phyloP scores from a whole-genome alignment of 306 rosid species.

The Arachis stenosperma region DNA sequence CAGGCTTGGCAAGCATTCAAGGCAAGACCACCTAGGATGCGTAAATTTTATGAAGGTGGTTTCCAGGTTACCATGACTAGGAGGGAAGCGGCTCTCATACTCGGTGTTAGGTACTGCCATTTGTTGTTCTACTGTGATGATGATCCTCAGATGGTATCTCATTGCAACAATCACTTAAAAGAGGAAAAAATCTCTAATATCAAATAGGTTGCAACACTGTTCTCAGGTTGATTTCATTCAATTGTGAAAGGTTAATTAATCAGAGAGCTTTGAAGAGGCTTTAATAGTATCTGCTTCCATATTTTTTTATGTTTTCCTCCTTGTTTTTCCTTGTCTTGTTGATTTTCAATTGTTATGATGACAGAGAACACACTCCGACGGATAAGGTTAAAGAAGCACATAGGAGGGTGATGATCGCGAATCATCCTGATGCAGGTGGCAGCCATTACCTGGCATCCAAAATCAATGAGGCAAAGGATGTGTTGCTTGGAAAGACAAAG shows the following conservation, averaged over 20 bases:
- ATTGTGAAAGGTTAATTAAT: too few species aligned
- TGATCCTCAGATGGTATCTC: background rate
- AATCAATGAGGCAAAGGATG: slow-evolving; percentile 87
- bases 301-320: too few species aligned
- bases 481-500: slow-evolving; percentile 67
- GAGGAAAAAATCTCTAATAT: background rate
- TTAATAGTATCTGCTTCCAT: too few species aligned
- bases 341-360: background rate
- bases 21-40: slow-evolving; percentile 58
- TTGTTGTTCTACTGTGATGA: background rate
- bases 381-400: slow-evolving; percentile 87
- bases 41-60: slow-evolving; percentile 76
- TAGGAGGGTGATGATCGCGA: slow-evolving; percentile 93
- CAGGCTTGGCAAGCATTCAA: slow-evolving; percentile 78
- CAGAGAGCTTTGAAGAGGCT: too few species aligned
- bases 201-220: too few species aligned
- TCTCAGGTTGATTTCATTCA: too few species aligned
- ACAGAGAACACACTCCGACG: slow-evolving; percentile 60
- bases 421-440: slow-evolving; percentile 97
- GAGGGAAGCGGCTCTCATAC: slow-evolving; percentile 76
- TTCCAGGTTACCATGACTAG: slow-evolving; percentile 69
- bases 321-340: too few species aligned
- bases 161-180: background rate
- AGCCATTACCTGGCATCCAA: slow-evolving; percentile 98
- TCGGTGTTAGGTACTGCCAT: slow-evolving; percentile 67